phyloP scores from a whole-genome alignment of 2,329 filamentous ascomycete species.

The Endoconidiophora polonica region DNA sequence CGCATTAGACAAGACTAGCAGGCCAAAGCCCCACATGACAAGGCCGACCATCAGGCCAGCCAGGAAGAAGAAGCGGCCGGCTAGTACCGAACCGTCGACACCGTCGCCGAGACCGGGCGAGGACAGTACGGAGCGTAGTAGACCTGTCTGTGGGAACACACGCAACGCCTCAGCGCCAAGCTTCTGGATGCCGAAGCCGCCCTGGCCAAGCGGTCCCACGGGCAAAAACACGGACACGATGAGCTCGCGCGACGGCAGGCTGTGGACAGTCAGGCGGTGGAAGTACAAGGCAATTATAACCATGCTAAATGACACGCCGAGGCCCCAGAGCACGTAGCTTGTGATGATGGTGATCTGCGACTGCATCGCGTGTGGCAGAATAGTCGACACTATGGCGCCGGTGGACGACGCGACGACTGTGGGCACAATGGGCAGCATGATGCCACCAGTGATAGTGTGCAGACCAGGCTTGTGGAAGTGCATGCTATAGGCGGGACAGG shows the following conservation, averaged over 20 bases:
- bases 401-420: conserved; percentile 48
- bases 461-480: conserved; percentile 29
- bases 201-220: conserved; percentile 49
- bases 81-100: conserved; percentile 39
- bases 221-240: conserved; percentile 53
- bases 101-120: conserved; percentile 15
- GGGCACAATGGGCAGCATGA: conserved; percentile 49
- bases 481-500: conserved; percentile 17
- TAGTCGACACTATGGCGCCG: conserved; percentile 46
- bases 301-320: conserved; percentile 40
- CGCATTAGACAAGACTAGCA: conserved; percentile 28
- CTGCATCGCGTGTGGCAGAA: conserved; percentile 35
- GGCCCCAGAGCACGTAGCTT: conserved; percentile 53
- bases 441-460: conserved; percentile 44
- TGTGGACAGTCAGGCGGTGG: conserved; percentile 48
- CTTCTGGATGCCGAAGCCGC: conserved; percentile 42
- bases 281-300: conserved; percentile 52
- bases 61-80: conserved; percentile 28
- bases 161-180: conserved; percentile 31
- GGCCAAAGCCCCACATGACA: conserved; percentile 28
- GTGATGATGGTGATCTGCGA: conserved; percentile 45
- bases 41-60: conserved; percentile 18
- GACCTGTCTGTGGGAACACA: conserved; percentile 23
- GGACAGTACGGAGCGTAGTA: conserved; percentile 17
- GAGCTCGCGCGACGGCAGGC: conserved; percentile 47